Conservation (phyloP, 441 rosid species). For the Populus trichocarpa region DNA sequence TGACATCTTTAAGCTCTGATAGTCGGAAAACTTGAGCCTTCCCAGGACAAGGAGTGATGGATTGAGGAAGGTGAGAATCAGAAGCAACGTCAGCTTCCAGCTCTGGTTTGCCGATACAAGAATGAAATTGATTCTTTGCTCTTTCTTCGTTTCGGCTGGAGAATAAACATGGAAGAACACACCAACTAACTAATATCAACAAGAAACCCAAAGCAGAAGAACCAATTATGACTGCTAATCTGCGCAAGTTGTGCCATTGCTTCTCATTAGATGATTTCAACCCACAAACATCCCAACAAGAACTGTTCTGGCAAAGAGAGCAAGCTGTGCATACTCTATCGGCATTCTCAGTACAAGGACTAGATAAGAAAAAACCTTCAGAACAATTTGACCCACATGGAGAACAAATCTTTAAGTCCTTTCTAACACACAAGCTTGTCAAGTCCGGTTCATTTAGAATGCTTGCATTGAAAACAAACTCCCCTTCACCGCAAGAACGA, state of each 20-base stretch:
- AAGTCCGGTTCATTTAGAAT: slow-evolving; percentile 68
- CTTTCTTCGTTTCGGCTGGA: slow-evolving; percentile 39
- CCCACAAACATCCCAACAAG: slow-evolving; percentile 70
- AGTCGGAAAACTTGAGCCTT: slow-evolving; percentile 76
- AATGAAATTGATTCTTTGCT: slow-evolving; percentile 39
- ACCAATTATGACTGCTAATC: slow-evolving; percentile 40
- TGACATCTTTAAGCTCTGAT: slow-evolving; percentile 84
- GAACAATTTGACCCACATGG: slow-evolving; percentile 77
- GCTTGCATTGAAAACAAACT: slow-evolving; percentile 86
- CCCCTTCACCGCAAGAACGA: slow-evolving; percentile 44
- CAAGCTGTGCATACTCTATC: slow-evolving; percentile 82
- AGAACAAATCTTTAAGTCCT: slow-evolving; percentile 62
- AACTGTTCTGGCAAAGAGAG: slow-evolving; percentile 90
- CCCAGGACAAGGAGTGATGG: slow-evolving; percentile 41
- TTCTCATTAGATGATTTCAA: slow-evolving; percentile 36
- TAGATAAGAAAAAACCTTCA: slow-evolving; percentile 74
- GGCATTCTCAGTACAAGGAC: slow-evolving; percentile 56
- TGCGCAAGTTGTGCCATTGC: slow-evolving; percentile 44
- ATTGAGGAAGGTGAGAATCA: slow-evolving; percentile 34
- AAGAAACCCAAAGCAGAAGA: slow-evolving; percentile 41
- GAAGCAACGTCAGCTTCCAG: slow-evolving; percentile 38
- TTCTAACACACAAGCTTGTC: slow-evolving; percentile 65
- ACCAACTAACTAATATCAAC: slow-evolving; percentile 45
- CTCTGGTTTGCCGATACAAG: slow-evolving; percentile 56
- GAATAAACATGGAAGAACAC: slow-evolving; percentile 41